Percentiles rank a stretch among this genome's conserved stretches.
Evolutionary conservation across 2,329 filamentous ascomycete genomes (phyloP).

Genomic region (Huntiella moniliformis): DNA sequence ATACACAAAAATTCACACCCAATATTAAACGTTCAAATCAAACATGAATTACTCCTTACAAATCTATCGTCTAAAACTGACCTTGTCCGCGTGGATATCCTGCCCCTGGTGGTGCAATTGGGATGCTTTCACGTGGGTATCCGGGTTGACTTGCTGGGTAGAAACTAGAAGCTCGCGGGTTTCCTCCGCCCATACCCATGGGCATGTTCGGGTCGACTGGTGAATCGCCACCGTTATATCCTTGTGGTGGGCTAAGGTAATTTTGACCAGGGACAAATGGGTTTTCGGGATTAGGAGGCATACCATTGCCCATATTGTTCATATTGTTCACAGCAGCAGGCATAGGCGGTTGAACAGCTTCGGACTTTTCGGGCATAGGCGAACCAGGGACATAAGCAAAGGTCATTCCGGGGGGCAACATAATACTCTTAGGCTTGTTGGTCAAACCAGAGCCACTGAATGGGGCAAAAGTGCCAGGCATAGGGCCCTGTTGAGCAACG

Average conservation of each 20-base stretch:
- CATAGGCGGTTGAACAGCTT: not conserved
- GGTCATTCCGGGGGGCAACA: conserved; percentile 9
- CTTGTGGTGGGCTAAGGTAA: not conserved
- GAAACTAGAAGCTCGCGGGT: not conserved
- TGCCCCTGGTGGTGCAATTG: conserved; percentile 2
- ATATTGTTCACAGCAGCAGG: not conserved
- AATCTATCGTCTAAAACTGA: too few species aligned
- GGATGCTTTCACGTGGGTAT: conserved; percentile 2
- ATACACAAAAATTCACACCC: too few species aligned
- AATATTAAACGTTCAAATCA: too few species aligned
- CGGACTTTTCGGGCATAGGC: not conserved
- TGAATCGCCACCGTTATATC: conserved; percentile 1
- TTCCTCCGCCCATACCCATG: not conserved
- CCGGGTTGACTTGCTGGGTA: not conserved
- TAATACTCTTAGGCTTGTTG: conserved; percentile 5
- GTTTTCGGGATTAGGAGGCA: not conserved
- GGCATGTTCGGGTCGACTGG: conserved; percentile 3
- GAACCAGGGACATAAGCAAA: not conserved
- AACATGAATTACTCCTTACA: too few species aligned
- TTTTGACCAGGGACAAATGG: not conserved
- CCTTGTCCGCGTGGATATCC: too few species aligned
- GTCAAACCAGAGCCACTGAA: conserved; percentile 6
- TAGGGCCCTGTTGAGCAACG: conserved; percentile 5
- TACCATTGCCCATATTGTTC: not conserved
- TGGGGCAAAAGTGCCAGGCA: conserved; percentile 10